Evolutionary conservation across 768 basidiomycete species (phyloP).

Genomic region (Mycena pura): DNA sequence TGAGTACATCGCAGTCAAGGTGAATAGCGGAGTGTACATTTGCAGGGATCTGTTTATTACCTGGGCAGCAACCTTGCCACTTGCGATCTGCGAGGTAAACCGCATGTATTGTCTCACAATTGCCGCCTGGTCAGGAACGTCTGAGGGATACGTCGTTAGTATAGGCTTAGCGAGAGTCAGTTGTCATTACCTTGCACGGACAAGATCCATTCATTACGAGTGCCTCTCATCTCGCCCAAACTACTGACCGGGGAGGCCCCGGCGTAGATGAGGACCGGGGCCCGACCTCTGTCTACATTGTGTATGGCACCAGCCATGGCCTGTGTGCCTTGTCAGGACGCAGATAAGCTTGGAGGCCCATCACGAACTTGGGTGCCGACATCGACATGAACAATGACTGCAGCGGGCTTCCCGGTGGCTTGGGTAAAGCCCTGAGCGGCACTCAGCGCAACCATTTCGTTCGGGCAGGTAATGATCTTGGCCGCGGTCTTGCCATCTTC

Average conservation of each 20-base stretch:
- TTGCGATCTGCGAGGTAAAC: conserved; percentile 63
- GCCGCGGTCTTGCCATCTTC: conserved; percentile 47
- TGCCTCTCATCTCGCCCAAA: conserved; percentile 63
- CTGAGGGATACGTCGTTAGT: conserved; percentile 38
- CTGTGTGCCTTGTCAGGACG: neutral
- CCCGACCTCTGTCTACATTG: conserved; percentile 67
- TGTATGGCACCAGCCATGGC: conserved; percentile 75
- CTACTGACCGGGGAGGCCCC: conserved; percentile 69
- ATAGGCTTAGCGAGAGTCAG: neutral
- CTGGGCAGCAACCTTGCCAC: conserved; percentile 57
- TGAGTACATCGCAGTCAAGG: neutral
- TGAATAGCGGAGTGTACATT: conserved; percentile 50
- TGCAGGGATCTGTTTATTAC: conserved; percentile 66
- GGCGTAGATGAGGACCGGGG: conserved; percentile 74
- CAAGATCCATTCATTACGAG: conserved; percentile 77
- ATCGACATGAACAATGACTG: conserved; percentile 78
- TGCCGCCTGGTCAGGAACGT: conserved; percentile 72
- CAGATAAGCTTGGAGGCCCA: too few species aligned
- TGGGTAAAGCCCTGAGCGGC: conserved; percentile 77
- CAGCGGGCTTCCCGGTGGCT: conserved; percentile 69
- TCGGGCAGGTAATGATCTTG: conserved; percentile 72
- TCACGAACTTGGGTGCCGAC: too few species aligned
- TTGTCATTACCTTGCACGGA: conserved; percentile 65
- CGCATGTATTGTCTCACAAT: conserved; percentile 83
- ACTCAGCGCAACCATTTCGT: conserved; percentile 78